Base-by-base conservation (phyloP, 352 stramenopile species). In the Phytophthora rubi region DNA sequence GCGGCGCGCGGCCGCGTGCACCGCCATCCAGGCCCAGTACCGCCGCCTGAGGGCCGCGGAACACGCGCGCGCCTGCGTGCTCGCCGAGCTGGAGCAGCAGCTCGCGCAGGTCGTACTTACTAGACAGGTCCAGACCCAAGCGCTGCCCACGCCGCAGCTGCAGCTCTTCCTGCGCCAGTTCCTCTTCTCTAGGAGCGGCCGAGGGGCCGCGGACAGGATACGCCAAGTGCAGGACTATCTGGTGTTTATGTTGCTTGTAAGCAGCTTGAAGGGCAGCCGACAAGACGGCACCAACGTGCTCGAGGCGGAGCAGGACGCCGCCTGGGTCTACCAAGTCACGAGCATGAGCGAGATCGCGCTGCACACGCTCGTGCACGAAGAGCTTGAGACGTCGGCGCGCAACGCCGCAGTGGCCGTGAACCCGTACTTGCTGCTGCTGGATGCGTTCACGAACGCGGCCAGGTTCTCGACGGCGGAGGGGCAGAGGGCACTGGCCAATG, bases 241-340 rank as follows among this genome's bases (percentile, higher is more conserved):
- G 33, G 71, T 90, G 10, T 77, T 82, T 42, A 80, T 90, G 67
- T 53, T 92, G 62, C 74, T 92, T 6, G 75, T 89, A 59, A 90
- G 78, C 37, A 72, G 77, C 28, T 55, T 88, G n/a, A 71, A 71
- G 30, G 83, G 77, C 16, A 16, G 56, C 1, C 33, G n/a, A 2
- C 54, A 71, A 6, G 18, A 53, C 0, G 62, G 37, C 0, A 68
- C 53, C 1, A 84, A 76, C 55, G 28, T 85, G 1, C 39, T 89
- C 6, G 54, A 71, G 37, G 65, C 59, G 0, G 16, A 45, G 1
- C 83, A 88, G 37, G 78, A 86, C 37, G 30, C 60, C 0, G 54
- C 53, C 16, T 93, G 83, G 83, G 45, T 82, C 6, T 85, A 82
- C 56, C 80, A 88, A 75, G 67, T 85, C 1, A 72, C 68, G 26